Evolutionary conservation across 73 alveolate genomes (phyloP).

Genomic region (Tetrahymena thermophila): DNA sequence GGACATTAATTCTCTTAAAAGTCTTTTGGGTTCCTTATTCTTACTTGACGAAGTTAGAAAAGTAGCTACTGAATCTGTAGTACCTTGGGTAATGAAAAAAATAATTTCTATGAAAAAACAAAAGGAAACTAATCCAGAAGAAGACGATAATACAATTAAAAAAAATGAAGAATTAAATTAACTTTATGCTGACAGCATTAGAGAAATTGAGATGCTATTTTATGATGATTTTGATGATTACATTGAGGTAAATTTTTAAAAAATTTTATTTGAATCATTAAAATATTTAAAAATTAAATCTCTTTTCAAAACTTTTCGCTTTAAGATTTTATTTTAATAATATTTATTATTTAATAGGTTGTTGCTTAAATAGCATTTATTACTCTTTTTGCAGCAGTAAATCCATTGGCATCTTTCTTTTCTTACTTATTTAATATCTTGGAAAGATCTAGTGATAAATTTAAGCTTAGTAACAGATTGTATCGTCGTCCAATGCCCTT

Average conservation of each 20-base stretch:
- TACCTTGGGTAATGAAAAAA: slow-evolving; percentile 25
- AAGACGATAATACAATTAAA: not conserved
- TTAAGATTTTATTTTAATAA: not conserved
- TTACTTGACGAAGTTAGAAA: slow-evolving; percentile 55
- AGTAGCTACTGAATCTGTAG: slow-evolving; percentile 48
- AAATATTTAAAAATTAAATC: too few species aligned
- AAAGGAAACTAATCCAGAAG: not conserved
- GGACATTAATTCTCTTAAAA: slow-evolving; percentile 35
- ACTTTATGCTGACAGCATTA: not conserved
- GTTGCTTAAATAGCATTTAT: not conserved
- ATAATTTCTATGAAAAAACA: not conserved
- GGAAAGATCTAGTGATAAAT: not conserved
- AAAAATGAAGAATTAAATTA: not conserved
- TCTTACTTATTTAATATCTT: not conserved
- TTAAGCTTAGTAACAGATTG: not conserved
- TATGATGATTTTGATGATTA: slow-evolving; percentile 54
- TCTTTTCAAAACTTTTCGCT: too few species aligned
- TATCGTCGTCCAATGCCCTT: not conserved
- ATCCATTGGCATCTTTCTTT: not conserved
- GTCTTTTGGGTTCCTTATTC: slow-evolving; percentile 38
- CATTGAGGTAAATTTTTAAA: slow-evolving; percentile 24
- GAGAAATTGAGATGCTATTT: not conserved
- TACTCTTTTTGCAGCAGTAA: not conserved
- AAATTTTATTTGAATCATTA: too few species aligned
- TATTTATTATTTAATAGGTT: not conserved